Evolutionary conservation across 2,329 filamentous ascomycete species (phyloP), one percentile per base, ranked within the genome.

Genomic region (Phialophora expanda): DNA sequence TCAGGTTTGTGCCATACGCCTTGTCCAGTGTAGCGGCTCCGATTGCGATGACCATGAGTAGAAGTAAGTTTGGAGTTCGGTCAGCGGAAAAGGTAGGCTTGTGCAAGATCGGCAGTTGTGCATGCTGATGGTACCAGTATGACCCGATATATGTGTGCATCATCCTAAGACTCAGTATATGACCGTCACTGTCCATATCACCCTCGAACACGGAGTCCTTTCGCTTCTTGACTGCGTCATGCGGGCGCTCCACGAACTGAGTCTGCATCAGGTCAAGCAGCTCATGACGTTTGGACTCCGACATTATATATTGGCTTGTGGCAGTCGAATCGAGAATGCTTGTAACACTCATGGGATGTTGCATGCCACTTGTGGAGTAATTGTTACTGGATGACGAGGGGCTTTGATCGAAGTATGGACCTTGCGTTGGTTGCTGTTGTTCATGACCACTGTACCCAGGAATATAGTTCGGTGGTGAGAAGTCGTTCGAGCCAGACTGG

Each of bases 91-190:
- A 99, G 0, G 94, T 97, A 3, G 95, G 93, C 74, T 93, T 92
- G 78, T 99, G 95, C 56, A 98, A 82, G 66, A 99, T 97, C 1
- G 95, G 95, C 69, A 98, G 84, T 76, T 98, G 95, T 61, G 93
- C 90, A 76, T 95, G 96, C 74, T 97, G 96, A 76, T 97, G 90
- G 61, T 90, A 85, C 95, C 95, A 99, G 77, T 96, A 99, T 1
- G 93, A 96, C 11, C 89, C 86, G 70, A 96, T 93, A 74, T 97
- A 98, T 2, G 89, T 90, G 78, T 97, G 92, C 90, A 98, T 96
- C 92, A 97, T 97, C 73, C 90, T 88, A 73, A 93, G 84, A 76
- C 94, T 96, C 68, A 98, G 81, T 44, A 87, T 84, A 72, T 89
- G 87, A 30, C 78, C 77, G 53, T 85, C 81, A 56, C 83, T 81